Percentiles rank a stretch among this genome's conserved stretches.
Conservation (phyloP, 345 rosid genomes). For the Camelina sativa region DNA sequence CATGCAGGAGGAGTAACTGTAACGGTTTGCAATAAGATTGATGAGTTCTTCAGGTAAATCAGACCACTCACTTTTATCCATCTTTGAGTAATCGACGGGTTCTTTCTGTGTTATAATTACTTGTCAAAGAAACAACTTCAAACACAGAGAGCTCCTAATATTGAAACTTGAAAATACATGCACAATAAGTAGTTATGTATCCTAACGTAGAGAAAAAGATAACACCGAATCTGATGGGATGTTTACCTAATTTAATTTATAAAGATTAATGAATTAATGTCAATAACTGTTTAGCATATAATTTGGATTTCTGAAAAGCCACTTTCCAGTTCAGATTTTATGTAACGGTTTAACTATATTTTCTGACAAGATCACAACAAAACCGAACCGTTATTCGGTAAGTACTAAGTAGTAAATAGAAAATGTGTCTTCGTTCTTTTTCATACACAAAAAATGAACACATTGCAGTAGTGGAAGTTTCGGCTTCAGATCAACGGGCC, state of each 20-base stretch:
- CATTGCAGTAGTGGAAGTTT: slow-evolving; percentile 6
- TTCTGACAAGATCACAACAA: slow-evolving; percentile 17
- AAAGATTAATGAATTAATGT: not conserved
- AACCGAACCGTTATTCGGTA: slow-evolving; percentile 11
- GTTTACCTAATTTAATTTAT: too few species aligned
- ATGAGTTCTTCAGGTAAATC: slow-evolving; percentile 6
- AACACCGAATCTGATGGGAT: too few species aligned
- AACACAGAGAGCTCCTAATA: too few species aligned
- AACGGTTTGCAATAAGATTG: not conserved
- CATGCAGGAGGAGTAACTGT: not conserved
- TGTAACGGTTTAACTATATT: not conserved
- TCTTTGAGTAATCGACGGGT: not conserved
- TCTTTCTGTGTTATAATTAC: not conserved
- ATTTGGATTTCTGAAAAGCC: not conserved
- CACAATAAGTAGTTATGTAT: too few species aligned
- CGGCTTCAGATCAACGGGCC: slow-evolving; percentile 47
- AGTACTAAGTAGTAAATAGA: not conserved
- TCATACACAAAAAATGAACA: slow-evolving; percentile 20
- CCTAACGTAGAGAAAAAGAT: too few species aligned
- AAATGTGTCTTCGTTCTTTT: slow-evolving; percentile 12
- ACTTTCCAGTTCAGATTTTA: not conserved
- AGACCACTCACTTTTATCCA: not conserved
- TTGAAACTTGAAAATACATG: too few species aligned
- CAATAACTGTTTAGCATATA: too few species aligned
- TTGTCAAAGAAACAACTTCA: too few species aligned